Evolutionary conservation across 441 rosid species (phyloP), one percentile per base, ranked within the genome.

Genomic region (Pelargonium myrrhifolium): DNA sequence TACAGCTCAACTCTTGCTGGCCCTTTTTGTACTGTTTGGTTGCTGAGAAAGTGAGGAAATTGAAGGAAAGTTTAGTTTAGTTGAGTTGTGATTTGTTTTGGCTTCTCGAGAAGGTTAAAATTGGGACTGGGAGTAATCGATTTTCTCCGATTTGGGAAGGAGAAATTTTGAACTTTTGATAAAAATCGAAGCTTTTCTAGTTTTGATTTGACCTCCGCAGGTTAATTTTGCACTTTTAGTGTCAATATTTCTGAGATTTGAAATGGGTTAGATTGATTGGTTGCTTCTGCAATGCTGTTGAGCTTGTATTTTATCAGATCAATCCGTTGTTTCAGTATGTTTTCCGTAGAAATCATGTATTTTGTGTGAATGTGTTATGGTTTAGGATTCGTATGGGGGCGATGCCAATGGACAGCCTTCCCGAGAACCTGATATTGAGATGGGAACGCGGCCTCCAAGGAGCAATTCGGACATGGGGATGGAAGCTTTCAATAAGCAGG

Each of bases 401-500:
- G 87, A 81, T 62, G 75, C 81, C 59, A 73, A 64, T 69, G 71
- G 76, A 24, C 76, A 70, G 61, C 74, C 72, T 49, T 73, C 82
- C 12, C 60, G 69, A 28, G 65, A 76, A 65, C 55, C 68, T 63
- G 93, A 84, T 72, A 76, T 88, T 2, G 93, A 88, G 78, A 88
- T 88, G 93, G 89, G 93, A 64, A 47, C 86, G 7, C 8, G 9
- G 39, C 8, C 39, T 0, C 0, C 8, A 0, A 71, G 78, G 65
- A 75, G 78, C 67, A 84, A 70, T 79, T 77, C 89, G 0, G 88
- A 87, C 65, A 68, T 77, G 81, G 93, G 89, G 74, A 80, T 86
- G 81, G 88, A 84, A 65, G 76, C 84, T 75, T 88, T 88, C 80
- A 76, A 83, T 69, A 85, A 81, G 79, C 89, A 86, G 88, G 90